A percentile compares a stretch with the other conserved stretches of the same genome.
These are phyloP conservation scores for Geotrichum macrosporum DNA, from an alignment of 1,139 yeast species.

Conservation along the genomic window DNA sequence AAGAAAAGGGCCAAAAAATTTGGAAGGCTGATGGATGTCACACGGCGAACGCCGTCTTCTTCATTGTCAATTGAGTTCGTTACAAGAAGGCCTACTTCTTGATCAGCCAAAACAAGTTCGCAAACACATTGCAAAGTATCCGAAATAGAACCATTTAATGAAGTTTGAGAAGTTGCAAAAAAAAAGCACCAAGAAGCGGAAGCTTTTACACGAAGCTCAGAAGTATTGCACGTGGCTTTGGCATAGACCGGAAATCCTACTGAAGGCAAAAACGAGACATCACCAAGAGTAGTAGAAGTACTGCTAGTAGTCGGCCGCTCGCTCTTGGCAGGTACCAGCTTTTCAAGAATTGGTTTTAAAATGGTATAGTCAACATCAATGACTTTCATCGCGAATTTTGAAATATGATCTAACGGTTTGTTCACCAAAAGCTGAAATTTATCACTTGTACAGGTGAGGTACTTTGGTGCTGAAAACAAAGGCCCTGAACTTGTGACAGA, in stretches of 20 bases:
- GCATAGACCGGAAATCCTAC: constrained; percentile 11
- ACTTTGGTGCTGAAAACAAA: constrained; percentile 14
- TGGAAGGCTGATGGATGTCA: constrained; percentile 15
- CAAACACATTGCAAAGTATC: constrained; percentile 4
- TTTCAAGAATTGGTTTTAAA: constrained; percentile 10
- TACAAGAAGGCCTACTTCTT: constrained; percentile 16
- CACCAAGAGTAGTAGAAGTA: neutral
- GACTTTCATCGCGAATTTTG: constrained; percentile 11
- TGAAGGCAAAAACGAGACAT: neutral
- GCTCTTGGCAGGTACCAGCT: neutral
- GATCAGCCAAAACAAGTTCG: constrained; percentile 9
- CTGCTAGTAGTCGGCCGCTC: neutral
- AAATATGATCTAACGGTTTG: constrained; percentile 17
- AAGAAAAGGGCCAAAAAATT: constrained; percentile 9
- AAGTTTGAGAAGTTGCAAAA: constrained; percentile 13
- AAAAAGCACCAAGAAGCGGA: constrained; percentile 19
- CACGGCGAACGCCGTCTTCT: constrained; percentile 17
- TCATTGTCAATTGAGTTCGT: constrained; percentile 13
- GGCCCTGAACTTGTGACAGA: constrained; percentile 17
- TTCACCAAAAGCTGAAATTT: constrained; percentile 14
- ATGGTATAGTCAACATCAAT: constrained; percentile 17
- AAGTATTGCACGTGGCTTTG: constrained; percentile 11
- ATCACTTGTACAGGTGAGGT: constrained; percentile 12
- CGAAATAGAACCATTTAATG: constrained; percentile 7
- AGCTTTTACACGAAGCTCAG: constrained; percentile 17